Evolutionary conservation across 257 asterid genomes (phyloP), one percentile per base, ranked within the genome.

Genomic region (Solanum pimpinellifolium): DNA sequence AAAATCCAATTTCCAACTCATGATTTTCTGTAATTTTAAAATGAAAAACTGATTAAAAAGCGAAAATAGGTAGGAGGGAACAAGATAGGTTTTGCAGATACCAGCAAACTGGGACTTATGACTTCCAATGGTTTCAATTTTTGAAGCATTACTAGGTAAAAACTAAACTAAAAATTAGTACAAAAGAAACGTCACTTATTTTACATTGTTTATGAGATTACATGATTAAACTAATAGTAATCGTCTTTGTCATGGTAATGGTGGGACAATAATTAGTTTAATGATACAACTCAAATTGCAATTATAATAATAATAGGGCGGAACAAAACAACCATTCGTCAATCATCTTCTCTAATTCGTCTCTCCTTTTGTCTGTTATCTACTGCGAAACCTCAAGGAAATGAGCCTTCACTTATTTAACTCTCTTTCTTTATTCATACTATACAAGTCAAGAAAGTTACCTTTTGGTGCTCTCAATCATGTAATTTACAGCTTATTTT

Each of bases 301-400:
- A 49, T 84, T 91, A 73, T 87, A 88, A 88, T 56, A 33, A 33
- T 90, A 87, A 89, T 69, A 31, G 89, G 93, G 93, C 90, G 95
- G 97, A 92, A 92, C 93, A 83, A 86, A 92, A 92, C 93, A 83
- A 83, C 92, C 95, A 86, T 92, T 89, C 87, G 47, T 84, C 87
- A 86, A 87, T 87, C 88, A 87, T 88, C 86, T 72, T 72, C 56
- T 73, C 86, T 89, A 91, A 78, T 92, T 90, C 89, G 94, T 91
- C 94, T 86, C 80, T 90, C 86, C 85, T 90, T 74, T 93, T 94
- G 97, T 92, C 97, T 84, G 70, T 89, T 92, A 83, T 93, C 90
- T 74, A 80, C 84, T 86, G 82, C 23, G 92, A 88, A 91, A 86
- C 87, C 52, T 92, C 96, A 86, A 86, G 86, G 93, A 89, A 94